Evolutionary conservation across 371 early-diverging fungal genomes (phyloP).

Genomic region (Syncephalastrum sp.): DNA sequence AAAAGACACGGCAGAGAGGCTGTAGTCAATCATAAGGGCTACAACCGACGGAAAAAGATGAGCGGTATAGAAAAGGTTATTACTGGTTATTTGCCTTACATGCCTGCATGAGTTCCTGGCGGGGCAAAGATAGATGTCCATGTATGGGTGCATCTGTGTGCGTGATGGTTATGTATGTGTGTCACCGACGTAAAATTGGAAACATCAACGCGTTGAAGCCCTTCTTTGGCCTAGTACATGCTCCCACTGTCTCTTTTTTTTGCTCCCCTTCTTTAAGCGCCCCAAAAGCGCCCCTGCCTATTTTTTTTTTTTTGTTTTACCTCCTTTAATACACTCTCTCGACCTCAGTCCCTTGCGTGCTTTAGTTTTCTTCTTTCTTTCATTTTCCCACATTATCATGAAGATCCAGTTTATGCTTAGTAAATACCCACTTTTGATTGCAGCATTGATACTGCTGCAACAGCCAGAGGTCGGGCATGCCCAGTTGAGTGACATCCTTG

Average conservation of each 20-base stretch:
- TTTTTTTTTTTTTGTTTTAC: slow-evolving; percentile 7
- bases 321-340: neutral
- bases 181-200: neutral
- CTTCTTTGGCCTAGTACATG: neutral
- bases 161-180: neutral
- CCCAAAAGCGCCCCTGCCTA: neutral
- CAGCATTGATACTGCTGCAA: neutral
- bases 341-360: no score
- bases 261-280: no score
- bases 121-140: no score
- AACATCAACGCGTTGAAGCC: neutral
- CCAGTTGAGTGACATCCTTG: neutral
- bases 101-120: no score
- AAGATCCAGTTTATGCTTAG: slow-evolving; percentile 6
- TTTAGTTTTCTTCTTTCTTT: neutral
- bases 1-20: no score
- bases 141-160: no score
- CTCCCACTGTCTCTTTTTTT: neutral
- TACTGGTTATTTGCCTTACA: no score
- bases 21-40: no score
- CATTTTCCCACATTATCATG: slow-evolving; percentile 8
- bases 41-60: no score
- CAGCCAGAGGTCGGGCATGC: no score
- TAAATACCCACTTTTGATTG: slow-evolving; percentile 6
- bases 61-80: no score